Percentiles rank a stretch among this genome's conserved stretches.
These are phyloP conservation scores for Monotropa hypopitys DNA, from an alignment of 179 eudicot species.

Conservation along the genomic window DNA sequence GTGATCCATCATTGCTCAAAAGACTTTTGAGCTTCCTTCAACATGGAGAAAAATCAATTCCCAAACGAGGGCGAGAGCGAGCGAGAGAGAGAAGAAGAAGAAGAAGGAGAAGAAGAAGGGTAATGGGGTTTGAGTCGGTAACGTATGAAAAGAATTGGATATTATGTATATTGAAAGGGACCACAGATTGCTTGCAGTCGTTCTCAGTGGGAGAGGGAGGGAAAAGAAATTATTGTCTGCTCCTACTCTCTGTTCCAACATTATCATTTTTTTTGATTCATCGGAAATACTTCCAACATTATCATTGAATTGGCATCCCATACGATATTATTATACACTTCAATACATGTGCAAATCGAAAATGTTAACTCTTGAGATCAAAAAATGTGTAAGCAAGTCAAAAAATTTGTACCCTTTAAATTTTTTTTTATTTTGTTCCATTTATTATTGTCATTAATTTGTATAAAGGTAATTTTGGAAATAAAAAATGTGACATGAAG, in stretches of 20 bases:
- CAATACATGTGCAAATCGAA: no score
- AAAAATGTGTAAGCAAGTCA: no score
- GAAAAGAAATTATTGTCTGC: background rate
- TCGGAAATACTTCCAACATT: no score
- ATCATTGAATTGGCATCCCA: no score
- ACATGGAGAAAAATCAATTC: background rate
- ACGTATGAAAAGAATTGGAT: background rate
- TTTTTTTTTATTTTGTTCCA: no score
- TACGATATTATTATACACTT: no score
- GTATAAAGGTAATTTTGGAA: no score
- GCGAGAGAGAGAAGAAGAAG: background rate
- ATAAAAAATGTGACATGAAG: no score
- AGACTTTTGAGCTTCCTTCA: background rate
- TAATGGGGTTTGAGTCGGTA: slow-evolving; percentile 24
- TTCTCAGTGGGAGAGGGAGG: slow-evolving; percentile 42
- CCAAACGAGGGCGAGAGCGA: background rate
- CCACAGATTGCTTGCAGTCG: slow-evolving; percentile 92
- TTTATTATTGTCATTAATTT: no score
- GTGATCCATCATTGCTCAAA: slow-evolving; percentile 43
- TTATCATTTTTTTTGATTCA: no score
- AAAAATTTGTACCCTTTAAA: no score
- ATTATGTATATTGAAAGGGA: slow-evolving; percentile 17
- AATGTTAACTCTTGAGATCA: no score
- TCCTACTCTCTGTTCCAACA: background rate
- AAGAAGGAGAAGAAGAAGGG: background rate